Percentiles rank a stretch among this genome's conserved stretches.
Conservation (phyloP, 2,329 filamentous ascomycete genomes). For the Claviceps humidiphila region DNA sequence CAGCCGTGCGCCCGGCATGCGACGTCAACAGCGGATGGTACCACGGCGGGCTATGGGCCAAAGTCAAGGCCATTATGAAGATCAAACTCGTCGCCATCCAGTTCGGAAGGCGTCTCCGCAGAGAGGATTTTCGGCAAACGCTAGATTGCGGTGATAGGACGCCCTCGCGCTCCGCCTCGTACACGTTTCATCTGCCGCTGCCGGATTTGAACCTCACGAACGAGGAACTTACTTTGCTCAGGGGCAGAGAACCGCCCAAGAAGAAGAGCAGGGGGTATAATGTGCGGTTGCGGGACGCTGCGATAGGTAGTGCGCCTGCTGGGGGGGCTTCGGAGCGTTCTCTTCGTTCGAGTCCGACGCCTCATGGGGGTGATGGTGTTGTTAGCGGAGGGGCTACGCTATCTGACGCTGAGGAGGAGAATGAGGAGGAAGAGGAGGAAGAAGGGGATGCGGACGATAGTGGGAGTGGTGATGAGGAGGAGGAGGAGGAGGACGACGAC, state of each 20-base stretch:
- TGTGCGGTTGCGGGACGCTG: conserved; percentile 16
- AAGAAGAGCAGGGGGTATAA: conserved; percentile 25
- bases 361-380: background rate
- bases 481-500: conserved; percentile 7
- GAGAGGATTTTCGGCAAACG: conserved; percentile 22
- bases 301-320: conserved; percentile 9
- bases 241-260: conserved; percentile 21
- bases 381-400: conserved; percentile 6
- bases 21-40: conserved; percentile 71
- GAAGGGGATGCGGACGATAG: conserved; percentile 11
- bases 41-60: conserved; percentile 65
- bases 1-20: conserved; percentile 44
- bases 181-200: conserved; percentile 20
- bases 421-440: conserved; percentile 11
- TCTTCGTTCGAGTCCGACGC: conserved; percentile 5
- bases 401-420: conserved; percentile 9
- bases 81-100: conserved; percentile 64
- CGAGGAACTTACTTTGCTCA: conserved; percentile 21
- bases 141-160: conserved; percentile 22
- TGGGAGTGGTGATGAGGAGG: conserved; percentile 12
- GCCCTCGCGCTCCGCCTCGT: conserved; percentile 16
- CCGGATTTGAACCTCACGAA: conserved; percentile 23
- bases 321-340: conserved; percentile 7
- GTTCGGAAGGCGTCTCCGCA: conserved; percentile 35
- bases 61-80: conserved; percentile 78